Evolutionary conservation across 345 rosid genomes (phyloP).

Genomic region (Eucalyptus regnans): DNA sequence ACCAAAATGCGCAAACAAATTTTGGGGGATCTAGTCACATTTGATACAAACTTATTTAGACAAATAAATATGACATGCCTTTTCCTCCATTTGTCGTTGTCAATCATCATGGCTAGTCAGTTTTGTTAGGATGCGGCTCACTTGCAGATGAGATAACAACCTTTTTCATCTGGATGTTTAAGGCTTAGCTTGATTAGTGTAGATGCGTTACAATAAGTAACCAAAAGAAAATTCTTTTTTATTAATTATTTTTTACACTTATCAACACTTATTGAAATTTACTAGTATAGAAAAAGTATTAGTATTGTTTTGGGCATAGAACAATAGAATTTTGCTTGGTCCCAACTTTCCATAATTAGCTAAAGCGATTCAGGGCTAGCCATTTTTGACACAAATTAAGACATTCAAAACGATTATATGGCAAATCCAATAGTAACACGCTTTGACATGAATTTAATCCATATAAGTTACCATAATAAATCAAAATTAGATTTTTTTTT

Average conservation of each 20-base stretch:
- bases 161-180: not conserved
- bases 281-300: not conserved
- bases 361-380: not conserved
- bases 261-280: not conserved
- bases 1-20: not conserved
- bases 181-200: not conserved
- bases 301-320: not conserved
- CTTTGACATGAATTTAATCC: not conserved
- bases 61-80: not conserved
- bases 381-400: no score
- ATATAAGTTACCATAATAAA: not conserved
- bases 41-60: not conserved
- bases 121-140: not conserved
- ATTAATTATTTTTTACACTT: not conserved
- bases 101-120: not conserved
- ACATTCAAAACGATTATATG: no score
- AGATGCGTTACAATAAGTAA: not conserved
- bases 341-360: not conserved
- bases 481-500: not conserved
- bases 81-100: no score
- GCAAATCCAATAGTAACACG: not conserved
- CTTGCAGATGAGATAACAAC: not conserved
- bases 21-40: accelerated
- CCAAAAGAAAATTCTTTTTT: not conserved
- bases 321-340: not conserved